Evolutionary conservation across 2,329 filamentous ascomycete species (phyloP).

Genomic region (Fusarium guadeloupense): DNA sequence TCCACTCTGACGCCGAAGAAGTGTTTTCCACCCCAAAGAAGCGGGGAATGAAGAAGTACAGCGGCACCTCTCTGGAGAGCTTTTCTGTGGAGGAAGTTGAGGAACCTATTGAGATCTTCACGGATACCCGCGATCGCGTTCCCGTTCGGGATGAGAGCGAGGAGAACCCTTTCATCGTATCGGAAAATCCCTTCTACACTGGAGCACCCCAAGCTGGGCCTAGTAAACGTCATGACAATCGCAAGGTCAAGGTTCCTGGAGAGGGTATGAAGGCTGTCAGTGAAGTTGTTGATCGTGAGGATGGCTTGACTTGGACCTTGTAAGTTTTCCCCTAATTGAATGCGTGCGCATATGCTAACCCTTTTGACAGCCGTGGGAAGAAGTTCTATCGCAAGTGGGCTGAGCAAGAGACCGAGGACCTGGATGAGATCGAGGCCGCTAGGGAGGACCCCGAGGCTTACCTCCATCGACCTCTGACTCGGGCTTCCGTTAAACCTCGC

Average conservation of each 20-base stretch:
- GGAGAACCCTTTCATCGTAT: constrained; percentile 77
- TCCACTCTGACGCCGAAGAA: constrained; percentile 66
- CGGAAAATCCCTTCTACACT: constrained; percentile 77
- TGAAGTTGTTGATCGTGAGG: constrained; percentile 69
- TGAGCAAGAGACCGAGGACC: constrained; percentile 49
- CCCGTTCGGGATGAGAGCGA: constrained; percentile 71
- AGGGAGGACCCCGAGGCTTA: constrained; percentile 49
- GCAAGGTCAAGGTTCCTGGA: constrained; percentile 64
- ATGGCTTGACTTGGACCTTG: constrained; percentile 82
- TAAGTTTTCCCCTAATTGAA: constrained; percentile 58
- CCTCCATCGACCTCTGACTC: constrained; percentile 62
- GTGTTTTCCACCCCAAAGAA: constrained; percentile 70
- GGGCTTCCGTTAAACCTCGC: constrained; percentile 76
- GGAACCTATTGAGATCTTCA: constrained; percentile 75
- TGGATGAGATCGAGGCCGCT: constrained; percentile 49
- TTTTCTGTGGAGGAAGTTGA: constrained; percentile 66
- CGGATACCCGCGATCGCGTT: constrained; percentile 80
- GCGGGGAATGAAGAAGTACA: constrained; percentile 65
- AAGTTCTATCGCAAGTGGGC: constrained; percentile 77
- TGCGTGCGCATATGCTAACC: constrained; percentile 14
- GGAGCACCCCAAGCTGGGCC: constrained; percentile 53
- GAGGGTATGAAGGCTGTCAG: constrained; percentile 69
- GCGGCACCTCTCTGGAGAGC: constrained; percentile 64
- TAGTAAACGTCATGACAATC: constrained; percentile 62
- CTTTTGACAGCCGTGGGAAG: constrained; percentile 75